Percentiles rank a stretch among this genome's conserved stretches.
Conservation (phyloP, 352 stramenopile genomes). For the Pythium diclinum region DNA sequence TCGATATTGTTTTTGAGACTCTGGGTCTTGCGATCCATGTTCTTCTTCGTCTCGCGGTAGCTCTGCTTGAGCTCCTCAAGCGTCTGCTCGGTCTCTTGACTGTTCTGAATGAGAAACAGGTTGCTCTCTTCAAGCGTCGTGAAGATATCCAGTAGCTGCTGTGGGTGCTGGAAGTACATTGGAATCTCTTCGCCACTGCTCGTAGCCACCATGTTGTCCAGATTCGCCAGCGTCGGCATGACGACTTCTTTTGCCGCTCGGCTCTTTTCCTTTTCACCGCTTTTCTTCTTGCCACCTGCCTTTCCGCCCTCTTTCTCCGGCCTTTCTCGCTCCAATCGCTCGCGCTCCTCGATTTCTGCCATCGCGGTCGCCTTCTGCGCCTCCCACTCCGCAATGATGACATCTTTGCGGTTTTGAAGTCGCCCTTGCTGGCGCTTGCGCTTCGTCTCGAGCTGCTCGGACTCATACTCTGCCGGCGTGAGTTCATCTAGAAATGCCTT, state of each 20-base stretch:
- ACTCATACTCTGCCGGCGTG: constrained; percentile 82
- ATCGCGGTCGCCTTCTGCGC: constrained; percentile 44
- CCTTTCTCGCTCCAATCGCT: constrained; percentile 51
- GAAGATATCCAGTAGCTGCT: constrained; percentile 94
- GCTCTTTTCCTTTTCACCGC: constrained; percentile 40
- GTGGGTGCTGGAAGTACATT: constrained; percentile 94
- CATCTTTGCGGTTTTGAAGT: constrained; percentile 68
- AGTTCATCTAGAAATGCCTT: constrained; percentile 93
- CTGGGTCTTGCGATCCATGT: constrained; percentile 86
- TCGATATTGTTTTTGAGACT: constrained; percentile 88
- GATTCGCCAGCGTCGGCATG: constrained; percentile 61
- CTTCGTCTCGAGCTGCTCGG: constrained; percentile 80
- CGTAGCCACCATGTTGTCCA: constrained; percentile 57
- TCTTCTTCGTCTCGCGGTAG: constrained; percentile 88
- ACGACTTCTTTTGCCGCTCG: constrained; percentile 40
- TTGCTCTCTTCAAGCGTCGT: constrained; percentile 93
- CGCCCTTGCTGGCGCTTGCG: constrained; percentile 54
- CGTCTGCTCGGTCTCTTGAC: constrained; percentile 93
- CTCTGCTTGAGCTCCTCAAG: constrained; percentile 93
- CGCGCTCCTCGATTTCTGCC: constrained; percentile 69
- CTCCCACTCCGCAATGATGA: constrained; percentile 69
- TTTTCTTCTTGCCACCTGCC: constrained; percentile 37
- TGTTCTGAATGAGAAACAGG: constrained; percentile 95
- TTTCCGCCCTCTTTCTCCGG: constrained; percentile 63
- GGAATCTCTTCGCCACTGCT: constrained; percentile 90